Percentiles rank a stretch among this genome's conserved stretches.
phyloP scores from a whole-genome alignment of 495 filamentous ascomycete genomes.

The Cladorrhinum samala region DNA sequence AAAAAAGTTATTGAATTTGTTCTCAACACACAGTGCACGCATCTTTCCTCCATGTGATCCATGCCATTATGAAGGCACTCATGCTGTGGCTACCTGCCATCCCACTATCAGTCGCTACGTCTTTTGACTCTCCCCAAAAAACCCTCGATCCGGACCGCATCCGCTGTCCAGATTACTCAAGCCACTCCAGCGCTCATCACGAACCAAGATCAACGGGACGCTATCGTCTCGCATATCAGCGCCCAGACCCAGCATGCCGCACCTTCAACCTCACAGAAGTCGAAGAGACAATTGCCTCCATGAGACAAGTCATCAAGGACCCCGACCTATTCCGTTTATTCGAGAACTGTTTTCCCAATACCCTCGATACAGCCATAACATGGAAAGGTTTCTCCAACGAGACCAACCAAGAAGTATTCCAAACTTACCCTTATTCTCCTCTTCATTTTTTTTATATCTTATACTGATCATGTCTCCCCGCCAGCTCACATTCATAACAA shows the following conservation, averaged over 20 bases:
- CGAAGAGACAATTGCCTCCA: slow-evolving; percentile 45
- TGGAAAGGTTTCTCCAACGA: slow-evolving; percentile 56
- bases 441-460: too few species aligned
- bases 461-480: too few species aligned
- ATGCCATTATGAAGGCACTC: background rate
- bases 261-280: slow-evolving; percentile 52
- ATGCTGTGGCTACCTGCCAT: background rate
- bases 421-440: too few species aligned
- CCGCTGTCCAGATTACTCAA: slow-evolving; percentile 48
- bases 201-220: slow-evolving; percentile 38
- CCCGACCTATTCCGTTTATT: slow-evolving; percentile 62
- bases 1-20: background rate
- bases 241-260: slow-evolving; percentile 51
- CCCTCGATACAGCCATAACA: slow-evolving; percentile 60
- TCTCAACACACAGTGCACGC: background rate
- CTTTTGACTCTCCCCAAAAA: background rate
- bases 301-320: slow-evolving; percentile 48
- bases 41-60: background rate
- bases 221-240: slow-evolving; percentile 48
- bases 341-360: slow-evolving; percentile 60
- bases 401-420: too few species aligned
- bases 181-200: slow-evolving; percentile 43
- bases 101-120: background rate
- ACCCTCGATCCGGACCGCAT: background rate
- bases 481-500: slow-evolving; percentile 44